These are phyloP conservation scores for Fusarium udum DNA, from an alignment of 2,329 filamentous ascomycete species.

Conservation along the genomic window DNA sequence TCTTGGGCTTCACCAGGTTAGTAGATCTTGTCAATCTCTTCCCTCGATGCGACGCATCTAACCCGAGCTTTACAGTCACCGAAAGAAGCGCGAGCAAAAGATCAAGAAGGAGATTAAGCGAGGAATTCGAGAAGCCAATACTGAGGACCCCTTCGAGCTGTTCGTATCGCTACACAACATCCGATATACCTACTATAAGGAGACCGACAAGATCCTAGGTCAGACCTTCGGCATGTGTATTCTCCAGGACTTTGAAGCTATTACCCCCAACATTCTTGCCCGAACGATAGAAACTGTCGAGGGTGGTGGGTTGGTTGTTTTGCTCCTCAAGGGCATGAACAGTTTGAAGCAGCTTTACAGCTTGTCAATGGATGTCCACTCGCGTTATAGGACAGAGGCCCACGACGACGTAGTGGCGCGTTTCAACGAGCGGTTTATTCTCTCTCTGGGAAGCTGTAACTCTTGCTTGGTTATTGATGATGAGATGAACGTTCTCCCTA, in stretches of 20 bases:
- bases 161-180: constrained; percentile 97
- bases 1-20: constrained; percentile 87
- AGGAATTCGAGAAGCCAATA: constrained; percentile 90
- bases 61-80: constrained; percentile 68
- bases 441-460: constrained; percentile 94
- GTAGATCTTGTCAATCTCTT: constrained; percentile 15
- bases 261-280: constrained; percentile 96
- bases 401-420: constrained; percentile 93
- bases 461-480: constrained; percentile 96
- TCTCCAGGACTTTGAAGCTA: constrained; percentile 95
- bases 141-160: constrained; percentile 94
- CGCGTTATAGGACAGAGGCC: constrained; percentile 94
- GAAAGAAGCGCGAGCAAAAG: constrained; percentile 97
- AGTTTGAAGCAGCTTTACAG: constrained; percentile 98
- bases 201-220: constrained; percentile 97
- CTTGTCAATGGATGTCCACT: constrained; percentile 97
- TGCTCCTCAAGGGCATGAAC: constrained; percentile 95
- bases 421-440: constrained; percentile 97
- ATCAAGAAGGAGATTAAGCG: constrained; percentile 99
- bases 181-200: constrained; percentile 99
- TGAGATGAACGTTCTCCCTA: constrained; percentile 95
- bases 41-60: constrained; percentile 23
- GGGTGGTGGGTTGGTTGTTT: constrained; percentile 88
- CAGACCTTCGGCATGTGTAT: constrained; percentile 99
- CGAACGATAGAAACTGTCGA: constrained; percentile 97